Base-by-base conservation (phyloP, 2,329 filamentous ascomycete species). In the Penicillium occitanis region DNA sequence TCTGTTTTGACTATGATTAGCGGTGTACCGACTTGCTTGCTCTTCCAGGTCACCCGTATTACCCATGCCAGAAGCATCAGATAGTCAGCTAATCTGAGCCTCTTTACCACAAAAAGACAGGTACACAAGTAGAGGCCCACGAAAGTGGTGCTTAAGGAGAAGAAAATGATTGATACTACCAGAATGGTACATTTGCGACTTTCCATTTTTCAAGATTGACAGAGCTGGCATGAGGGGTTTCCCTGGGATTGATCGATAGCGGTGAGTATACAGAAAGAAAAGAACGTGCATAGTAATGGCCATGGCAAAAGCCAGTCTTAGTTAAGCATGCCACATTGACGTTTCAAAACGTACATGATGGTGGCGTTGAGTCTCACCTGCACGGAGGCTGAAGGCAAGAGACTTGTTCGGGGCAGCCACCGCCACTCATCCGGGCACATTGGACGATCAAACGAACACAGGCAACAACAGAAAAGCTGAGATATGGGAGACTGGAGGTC, bases 1-100 rank as follows among this genome's bases (percentile, higher is more conserved):
- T 42, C 63, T 50, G 55, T 22, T 30, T 10, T 17, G 40, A 25
- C n/a, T 25, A 19, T 46, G 11, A 22, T 37, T 61, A 48, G 59
- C 19, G 42, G 28, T 30, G 42, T 53, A 42, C 28, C 30, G 13
- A 30, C 17, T 60, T 28, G n/a, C 42, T 44, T 44, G 17, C 17
- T 44, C 5, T 14, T 19, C 5, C 33, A 42, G 35, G 57, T 60
- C 14, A 35, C 6, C 2, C 7, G n/a, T 40, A 7, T 37, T 22
- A 63, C 61, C 61, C 61, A 63, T 51, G 61, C 61, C 5, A 63
- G n/a, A 14, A 63, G 44, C 61, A 63, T 63, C 35, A 63, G 22
- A 42, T 63, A 63, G 17, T 63, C 61, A 5, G 46, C 28, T 17
- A 63, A 50, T 37, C 3, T 30, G 11, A 63, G 30, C 37, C 22